phyloP scores from a whole-genome alignment of 768 basidiomycete genomes.

The Podaxis sp. region DNA sequence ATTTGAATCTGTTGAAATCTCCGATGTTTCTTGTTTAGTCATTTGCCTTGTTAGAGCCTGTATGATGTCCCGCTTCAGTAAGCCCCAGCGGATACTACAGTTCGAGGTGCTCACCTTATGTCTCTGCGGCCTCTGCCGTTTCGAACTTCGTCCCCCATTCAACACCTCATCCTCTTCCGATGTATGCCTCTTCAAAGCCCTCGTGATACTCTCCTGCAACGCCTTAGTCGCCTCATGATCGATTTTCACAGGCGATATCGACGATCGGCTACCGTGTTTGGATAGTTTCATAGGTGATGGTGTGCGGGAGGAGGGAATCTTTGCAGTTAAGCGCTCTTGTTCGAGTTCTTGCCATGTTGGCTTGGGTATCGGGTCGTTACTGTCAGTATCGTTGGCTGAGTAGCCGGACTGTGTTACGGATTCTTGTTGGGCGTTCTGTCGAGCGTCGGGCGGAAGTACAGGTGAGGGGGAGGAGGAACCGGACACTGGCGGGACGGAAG shows the following conservation, averaged over 20 bases:
- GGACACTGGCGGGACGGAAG: not conserved
- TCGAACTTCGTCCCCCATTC: slow-evolving; percentile 16
- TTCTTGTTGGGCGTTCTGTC: not conserved
- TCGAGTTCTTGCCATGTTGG: slow-evolving; percentile 20
- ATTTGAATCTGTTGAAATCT: not conserved
- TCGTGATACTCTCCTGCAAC: slow-evolving; percentile 64
- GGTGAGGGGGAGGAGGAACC: slow-evolving; percentile 12
- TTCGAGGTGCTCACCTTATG: slow-evolving; percentile 23
- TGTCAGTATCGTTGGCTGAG: not conserved
- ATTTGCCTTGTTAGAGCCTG: slow-evolving; percentile 36
- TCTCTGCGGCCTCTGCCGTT: slow-evolving; percentile 34
- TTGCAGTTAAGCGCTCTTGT: slow-evolving; percentile 22
- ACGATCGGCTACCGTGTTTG: slow-evolving; percentile 17
- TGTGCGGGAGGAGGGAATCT: slow-evolving; percentile 57
- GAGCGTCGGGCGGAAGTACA: not conserved
- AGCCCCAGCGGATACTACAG: no score
- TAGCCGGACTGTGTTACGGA: not conserved
- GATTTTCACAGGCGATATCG: slow-evolving; percentile 39
- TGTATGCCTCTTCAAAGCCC: slow-evolving; percentile 58
- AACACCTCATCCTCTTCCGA: slow-evolving; percentile 32
- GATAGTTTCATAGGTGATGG: slow-evolving; percentile 50
- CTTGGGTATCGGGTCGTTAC: not conserved
- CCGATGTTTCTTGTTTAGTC: slow-evolving; percentile 25
- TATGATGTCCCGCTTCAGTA: not conserved
- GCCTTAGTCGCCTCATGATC: slow-evolving; percentile 48